These are phyloP conservation scores for Aspergillus sp. DNA, from an alignment of 2,329 filamentous ascomycete species.

Conservation along the genomic window DNA sequence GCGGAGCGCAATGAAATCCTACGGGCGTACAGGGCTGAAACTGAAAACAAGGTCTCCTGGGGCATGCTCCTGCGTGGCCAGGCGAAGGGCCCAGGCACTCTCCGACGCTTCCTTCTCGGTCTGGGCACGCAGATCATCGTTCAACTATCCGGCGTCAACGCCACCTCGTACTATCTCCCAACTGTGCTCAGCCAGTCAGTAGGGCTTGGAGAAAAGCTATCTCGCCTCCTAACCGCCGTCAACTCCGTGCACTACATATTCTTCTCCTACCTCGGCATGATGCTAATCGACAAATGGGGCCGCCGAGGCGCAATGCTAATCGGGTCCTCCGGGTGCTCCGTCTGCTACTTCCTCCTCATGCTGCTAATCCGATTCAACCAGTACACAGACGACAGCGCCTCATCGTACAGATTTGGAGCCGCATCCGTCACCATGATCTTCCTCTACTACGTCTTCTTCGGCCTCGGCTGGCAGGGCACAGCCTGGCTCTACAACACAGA, in stretches of 20 bases:
- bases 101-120: neutral
- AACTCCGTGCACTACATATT: conserved; percentile 53
- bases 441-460: conserved; percentile 53
- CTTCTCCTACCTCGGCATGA: conserved; percentile 49
- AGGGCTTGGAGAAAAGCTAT: conserved; percentile 42
- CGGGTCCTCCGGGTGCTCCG: conserved; percentile 49
- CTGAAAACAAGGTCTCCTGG: no score
- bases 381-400: no score
- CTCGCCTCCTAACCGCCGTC: conserved; percentile 56
- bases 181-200: conserved; percentile 48
- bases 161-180: conserved; percentile 51
- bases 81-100: no score
- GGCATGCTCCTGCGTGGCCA: no score
- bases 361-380: conserved; percentile 45
- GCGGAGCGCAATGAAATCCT: no score
- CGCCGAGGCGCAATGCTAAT: conserved; percentile 59
- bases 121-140: no score
- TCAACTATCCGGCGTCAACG: conserved; percentile 30
- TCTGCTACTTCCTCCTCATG: conserved; percentile 54
- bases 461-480: conserved; percentile 44
- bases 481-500: conserved; percentile 42
- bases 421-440: conserved; percentile 53
- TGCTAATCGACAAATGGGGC: conserved; percentile 53
- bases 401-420: neutral
- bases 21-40: no score